Evolutionary conservation across 176 grass and related monocot genomes (phyloP).

Genomic region (Triticum timopheevii): DNA sequence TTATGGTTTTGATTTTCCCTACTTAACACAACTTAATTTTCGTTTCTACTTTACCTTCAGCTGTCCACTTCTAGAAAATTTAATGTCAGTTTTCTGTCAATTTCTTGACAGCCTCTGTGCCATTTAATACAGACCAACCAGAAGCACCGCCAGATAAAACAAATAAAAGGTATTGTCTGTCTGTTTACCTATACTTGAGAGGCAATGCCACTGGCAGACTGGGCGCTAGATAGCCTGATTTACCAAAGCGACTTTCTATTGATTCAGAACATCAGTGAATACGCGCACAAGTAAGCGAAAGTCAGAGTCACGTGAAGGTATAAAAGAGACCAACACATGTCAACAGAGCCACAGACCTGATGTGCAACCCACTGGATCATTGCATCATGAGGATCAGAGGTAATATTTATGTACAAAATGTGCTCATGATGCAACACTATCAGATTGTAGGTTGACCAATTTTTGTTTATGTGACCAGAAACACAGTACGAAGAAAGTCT

Average conservation of each 20-base stretch:
- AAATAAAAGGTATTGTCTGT: constrained; percentile 36
- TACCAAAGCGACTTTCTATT: background rate
- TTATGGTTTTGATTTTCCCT: background rate
- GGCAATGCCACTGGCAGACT: background rate
- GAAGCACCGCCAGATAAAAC: constrained; percentile 17
- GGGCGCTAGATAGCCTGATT: background rate
- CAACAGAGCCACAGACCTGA: background rate
- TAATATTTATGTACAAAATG: constrained; percentile 24
- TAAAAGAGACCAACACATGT: background rate
- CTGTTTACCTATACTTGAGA: background rate
- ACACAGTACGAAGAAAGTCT: constrained; percentile 31
- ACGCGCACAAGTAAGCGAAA: constrained; percentile 27
- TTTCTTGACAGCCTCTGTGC: constrained; percentile 23
- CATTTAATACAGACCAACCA: background rate
- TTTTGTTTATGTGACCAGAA: constrained; percentile 26
- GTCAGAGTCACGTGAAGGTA: constrained; percentile 30
- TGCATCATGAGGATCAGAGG: constrained; percentile 25
- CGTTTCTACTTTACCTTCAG: constrained; percentile 4
- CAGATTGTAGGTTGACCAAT: constrained; percentile 18
- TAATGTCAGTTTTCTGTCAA: constrained; percentile 2
- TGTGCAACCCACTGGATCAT: constrained; percentile 3
- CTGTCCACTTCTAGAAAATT: background rate
- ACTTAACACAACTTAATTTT: background rate
- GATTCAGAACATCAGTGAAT: constrained; percentile 16
- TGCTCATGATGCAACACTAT: constrained; percentile 11